These are phyloP conservation scores for Tulasnella calospora DNA, from an alignment of 768 basidiomycete species.

Conservation along the genomic window DNA sequence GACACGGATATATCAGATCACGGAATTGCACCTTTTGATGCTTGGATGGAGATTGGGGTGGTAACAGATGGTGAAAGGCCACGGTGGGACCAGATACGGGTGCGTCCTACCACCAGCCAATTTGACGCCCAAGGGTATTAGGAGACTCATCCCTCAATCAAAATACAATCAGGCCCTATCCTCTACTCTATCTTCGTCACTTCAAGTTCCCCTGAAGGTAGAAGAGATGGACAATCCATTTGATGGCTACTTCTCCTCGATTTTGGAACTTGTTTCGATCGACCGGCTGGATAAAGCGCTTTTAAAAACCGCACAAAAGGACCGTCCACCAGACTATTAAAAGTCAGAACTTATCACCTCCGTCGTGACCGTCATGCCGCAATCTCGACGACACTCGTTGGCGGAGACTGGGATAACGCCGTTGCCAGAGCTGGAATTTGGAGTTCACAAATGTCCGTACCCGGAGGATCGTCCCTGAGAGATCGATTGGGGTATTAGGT, in stretches of 20 bases:
- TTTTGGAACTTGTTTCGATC: background rate
- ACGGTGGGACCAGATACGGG: background rate
- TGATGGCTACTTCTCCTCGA: background rate
- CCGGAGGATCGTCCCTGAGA: background rate
- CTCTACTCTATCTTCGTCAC: background rate
- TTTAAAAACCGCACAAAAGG: background rate
- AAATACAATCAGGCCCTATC: background rate
- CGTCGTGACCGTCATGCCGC: background rate
- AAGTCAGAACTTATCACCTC: background rate
- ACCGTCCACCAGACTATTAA: background rate
- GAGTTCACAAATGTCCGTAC: background rate
- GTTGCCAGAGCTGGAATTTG: background rate
- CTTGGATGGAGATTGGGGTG: background rate
- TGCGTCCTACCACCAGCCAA: background rate
- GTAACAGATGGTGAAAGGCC: background rate
- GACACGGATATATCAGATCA: background rate
- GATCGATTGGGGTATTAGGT: background rate
- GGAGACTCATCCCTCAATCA: no score
- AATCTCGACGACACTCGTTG: background rate
- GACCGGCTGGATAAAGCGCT: background rate
- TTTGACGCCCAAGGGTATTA: no score
- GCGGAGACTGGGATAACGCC: background rate
- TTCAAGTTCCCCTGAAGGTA: background rate
- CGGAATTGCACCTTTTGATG: background rate
- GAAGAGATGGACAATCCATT: background rate